Percentiles rank a stretch among this genome's conserved stretches.
phyloP scores from a whole-genome alignment of 768 basidiomycete species.

The Agrocybe pediades region DNA sequence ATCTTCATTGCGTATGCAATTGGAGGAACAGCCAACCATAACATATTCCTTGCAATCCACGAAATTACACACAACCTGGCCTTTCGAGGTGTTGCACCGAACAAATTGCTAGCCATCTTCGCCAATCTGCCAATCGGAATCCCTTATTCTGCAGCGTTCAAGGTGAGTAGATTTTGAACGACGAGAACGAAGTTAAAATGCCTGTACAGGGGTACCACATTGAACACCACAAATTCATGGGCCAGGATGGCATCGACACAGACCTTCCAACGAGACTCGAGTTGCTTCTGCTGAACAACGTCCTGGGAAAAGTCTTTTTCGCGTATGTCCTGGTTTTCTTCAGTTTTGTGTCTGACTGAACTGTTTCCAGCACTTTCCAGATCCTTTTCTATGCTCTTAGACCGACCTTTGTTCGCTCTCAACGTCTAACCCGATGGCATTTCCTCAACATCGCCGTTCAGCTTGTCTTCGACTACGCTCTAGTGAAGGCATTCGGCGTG shows the following conservation, averaged over 20 bases:
- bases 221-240: conserved; percentile 94
- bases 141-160: conserved; percentile 95
- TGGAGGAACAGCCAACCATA: conserved; percentile 97
- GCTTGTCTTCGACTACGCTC: conserved; percentile 68
- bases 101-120: conserved; percentile 87
- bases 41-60: conserved; percentile 96
- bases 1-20: conserved; percentile 78
- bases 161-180: conserved; percentile 46
- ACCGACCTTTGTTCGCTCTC: conserved; percentile 88
- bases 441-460: conserved; percentile 72
- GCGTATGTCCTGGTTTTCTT: conserved; percentile 61
- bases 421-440: conserved; percentile 85
- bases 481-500: conserved; percentile 48
- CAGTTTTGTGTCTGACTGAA: neutral
- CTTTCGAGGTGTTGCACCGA: conserved; percentile 78
- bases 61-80: conserved; percentile 99
- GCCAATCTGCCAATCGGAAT: conserved; percentile 94
- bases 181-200: neutral
- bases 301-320: conserved; percentile 97
- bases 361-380: conserved; percentile 80
- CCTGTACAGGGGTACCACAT: conserved; percentile 78
- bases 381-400: conserved; percentile 97
- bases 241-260: conserved; percentile 95
- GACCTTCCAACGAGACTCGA: conserved; percentile 91
- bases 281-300: conserved; percentile 86